Base-by-base conservation (phyloP, 2,329 filamentous ascomycete genomes). In the Ophiostoma populinum region DNA sequence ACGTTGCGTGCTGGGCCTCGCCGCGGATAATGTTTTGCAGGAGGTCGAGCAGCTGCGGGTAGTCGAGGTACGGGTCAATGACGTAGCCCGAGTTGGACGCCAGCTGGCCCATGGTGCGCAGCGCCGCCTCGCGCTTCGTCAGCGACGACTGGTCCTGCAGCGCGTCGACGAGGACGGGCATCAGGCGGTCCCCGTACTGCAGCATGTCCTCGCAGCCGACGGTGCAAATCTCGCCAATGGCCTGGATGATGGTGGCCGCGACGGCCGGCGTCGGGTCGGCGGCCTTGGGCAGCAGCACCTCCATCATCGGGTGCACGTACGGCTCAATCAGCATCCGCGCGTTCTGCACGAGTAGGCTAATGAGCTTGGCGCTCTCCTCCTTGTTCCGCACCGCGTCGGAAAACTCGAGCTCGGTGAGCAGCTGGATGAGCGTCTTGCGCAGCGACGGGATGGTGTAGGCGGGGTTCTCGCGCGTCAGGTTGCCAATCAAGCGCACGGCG, bases 41-140 rank as follows among this genome's bases (percentile, higher is more conserved):
- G 19, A 95, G 80, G 41, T 90, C 85, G 32, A 98, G 73, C 7
- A 98, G 69, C 50, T 94, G 79, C 0, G 92, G 90, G 47, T 95
- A 93, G 41, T 98, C 86, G 32, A 87, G 66, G 48, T 98, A 98
- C 1, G 92, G 92, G 37, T 86, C 75, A 40, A 98, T 95, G 35
- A 98, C 92, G 57, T 98, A 98, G 46, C 92, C 90, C 10, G 86
- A 90, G 55, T 93, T 95, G 50, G 85, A 92, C 6, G 90, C 85
- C 36, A 98, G 62, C 51, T 95, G 86, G 15, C 87, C 87, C 1
- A 98, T 65, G 0, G 90, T 90, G 45, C 81, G 80, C 21, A 98
- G 63, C 3, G 90, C 87, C 6, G 92, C 82, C 54, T 93, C 86
- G 37, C 90, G 75, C 57, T 95, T 95, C 30, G 75, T 66, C 31